Evolutionary conservation across 2,329 filamentous ascomycete genomes (phyloP), one percentile per base, ranked within the genome.

Genomic region (Grosmannia penicillata): DNA sequence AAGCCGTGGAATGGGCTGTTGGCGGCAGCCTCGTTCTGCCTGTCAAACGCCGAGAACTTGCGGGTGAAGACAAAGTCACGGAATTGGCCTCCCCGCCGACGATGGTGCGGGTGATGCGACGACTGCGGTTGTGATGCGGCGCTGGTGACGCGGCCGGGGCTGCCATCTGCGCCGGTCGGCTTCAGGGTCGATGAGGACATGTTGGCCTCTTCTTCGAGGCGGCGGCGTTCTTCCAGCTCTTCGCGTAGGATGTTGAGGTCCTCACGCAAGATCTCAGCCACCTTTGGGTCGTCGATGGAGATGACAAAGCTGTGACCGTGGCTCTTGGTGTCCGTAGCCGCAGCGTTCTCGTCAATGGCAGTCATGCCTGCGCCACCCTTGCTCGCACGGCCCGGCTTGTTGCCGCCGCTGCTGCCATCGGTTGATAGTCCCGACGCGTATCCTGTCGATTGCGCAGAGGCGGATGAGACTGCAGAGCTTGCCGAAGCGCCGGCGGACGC

Each of bases 1-100:
- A 87, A 87, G 23, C 82, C 82, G 52, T 81, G 74, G 49, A 86
- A 87, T 0, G 77, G 76, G 30, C 75, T 83, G 34, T 77, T 74
- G 4, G 70, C 67, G 2, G 72, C 70, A 1, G 61, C 60, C 6
- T 68, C 65, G 50, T 85, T 86, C 46, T 82, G 75, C 10, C 77
- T 67, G 54, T 87, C 82, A 53, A 87, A 86, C 0, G 77, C 68
- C 6, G 78, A 82, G 49, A 84, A 82, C 43, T 78, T 75, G 19
- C 72, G 65, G 0, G 78, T 84, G 51, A 86, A 87, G 37, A 82
- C 70, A 32, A 83, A 59, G 49, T 80, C 61, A 38, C 58, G 52
- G 46, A 68, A 63, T 44, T 56, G 56, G 22, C 50, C 52, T n/a
- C 48, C 48, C 5, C 25, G 44, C 25, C 29, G 42, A 4, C 17